Base-by-base conservation (phyloP, 495 filamentous ascomycete species). In the Thermochaetoides thermophila region DNA sequence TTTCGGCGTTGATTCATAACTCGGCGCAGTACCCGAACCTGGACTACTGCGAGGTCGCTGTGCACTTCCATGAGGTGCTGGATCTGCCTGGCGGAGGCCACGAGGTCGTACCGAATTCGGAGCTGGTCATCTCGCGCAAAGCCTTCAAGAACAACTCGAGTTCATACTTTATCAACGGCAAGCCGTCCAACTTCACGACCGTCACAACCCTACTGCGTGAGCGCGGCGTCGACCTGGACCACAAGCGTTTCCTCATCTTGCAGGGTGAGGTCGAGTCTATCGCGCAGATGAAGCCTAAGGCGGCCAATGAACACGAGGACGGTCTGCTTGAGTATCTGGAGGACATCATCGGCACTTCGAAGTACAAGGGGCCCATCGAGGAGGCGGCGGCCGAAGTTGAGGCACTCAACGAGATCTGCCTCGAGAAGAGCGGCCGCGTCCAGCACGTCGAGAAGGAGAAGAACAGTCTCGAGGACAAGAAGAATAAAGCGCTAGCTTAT, bases 371-470 rank as follows among this genome's bases (percentile, higher is more conserved):
- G 4, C 85, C 89, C 0, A 97, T 97, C 45, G 86, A 96, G 46
- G 91, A 96, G 59, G 73, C 83, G 3, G 87, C 84, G 0, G 56
- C 78, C 5, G 79, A 95, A 53, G 80, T 87, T 3, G 89, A 97
- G 48, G 74, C 74, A 3, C 67, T 96, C 26, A 96, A 97, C 46
- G 89, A 96, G 42, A 73, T 93, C 7, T 97, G 89, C 50, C 63
- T 80, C 31, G 89, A 96, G 52, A 97, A 96, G 64, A 89, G 77
- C 43, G 76, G 74, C 28, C 78, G 91, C 29, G 91, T 97, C 5
- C 83, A 94, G 59, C 87, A 94, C 50, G 89, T 97, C 2, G 89
- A 97, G 59, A 97, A 96, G 52, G 89, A 97, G 61, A 93, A 81
- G 62, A 82, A 75, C 30, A 61, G 74, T 18, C 67, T 97, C 23